Evolutionary conservation across 2,329 filamentous ascomycete species (phyloP).

Genomic region (Trichophyton benhamiae): DNA sequence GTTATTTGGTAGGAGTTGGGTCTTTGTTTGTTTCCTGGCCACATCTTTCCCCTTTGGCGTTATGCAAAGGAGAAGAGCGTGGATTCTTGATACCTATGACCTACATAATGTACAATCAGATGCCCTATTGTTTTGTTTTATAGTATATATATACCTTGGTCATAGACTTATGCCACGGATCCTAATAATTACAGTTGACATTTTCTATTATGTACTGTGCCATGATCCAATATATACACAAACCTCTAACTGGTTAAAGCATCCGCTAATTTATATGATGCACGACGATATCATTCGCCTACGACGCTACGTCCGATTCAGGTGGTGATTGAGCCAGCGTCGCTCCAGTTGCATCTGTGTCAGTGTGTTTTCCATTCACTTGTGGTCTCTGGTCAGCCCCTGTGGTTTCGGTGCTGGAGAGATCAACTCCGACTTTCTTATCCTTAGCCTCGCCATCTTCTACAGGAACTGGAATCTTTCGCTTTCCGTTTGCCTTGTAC

Average conservation of each 20-base stretch:
- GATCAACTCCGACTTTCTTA: background rate
- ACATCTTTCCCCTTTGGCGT: background rate
- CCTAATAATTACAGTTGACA: background rate
- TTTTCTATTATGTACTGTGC: background rate
- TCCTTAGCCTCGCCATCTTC: background rate
- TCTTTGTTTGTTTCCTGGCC: background rate
- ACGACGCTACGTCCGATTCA: background rate
- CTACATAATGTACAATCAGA: background rate
- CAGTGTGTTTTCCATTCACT: background rate
- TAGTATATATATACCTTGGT: background rate
- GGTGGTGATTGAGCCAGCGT: background rate
- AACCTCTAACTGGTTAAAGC: too few species aligned
- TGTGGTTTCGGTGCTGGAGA: too few species aligned
- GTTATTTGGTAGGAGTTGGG: background rate
- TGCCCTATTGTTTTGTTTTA: background rate
- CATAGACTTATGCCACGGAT: background rate
- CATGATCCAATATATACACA: too few species aligned
- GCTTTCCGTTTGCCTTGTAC: conserved; percentile 86
- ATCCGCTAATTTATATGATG: background rate
- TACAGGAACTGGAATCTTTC: conserved; percentile 30
- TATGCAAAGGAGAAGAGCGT: background rate
- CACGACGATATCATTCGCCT: background rate
- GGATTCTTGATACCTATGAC: background rate
- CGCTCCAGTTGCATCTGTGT: background rate
- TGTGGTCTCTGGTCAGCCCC: background rate